Conservation (phyloP, 352 stramenopile species). For the Phytophthora litchii region DNA sequence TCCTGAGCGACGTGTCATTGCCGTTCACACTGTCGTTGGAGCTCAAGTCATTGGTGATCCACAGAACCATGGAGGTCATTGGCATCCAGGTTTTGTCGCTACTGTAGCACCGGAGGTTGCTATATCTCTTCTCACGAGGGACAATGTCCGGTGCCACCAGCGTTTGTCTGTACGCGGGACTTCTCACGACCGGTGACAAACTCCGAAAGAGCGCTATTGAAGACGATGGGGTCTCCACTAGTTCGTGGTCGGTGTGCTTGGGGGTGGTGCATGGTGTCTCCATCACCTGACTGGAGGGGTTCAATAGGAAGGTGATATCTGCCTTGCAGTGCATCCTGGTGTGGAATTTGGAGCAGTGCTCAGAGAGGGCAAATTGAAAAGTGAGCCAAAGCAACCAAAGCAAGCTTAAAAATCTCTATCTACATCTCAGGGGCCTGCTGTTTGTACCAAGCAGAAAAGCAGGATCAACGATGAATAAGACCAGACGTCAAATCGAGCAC, state of each 20-base stretch:
- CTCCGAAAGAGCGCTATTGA: constrained; percentile 31
- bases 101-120: constrained; percentile 6
- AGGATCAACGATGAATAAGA: too few relatives aligned
- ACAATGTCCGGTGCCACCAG: constrained; percentile 31
- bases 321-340: constrained; percentile 38
- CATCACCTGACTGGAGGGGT: constrained; percentile 16
- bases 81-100: constrained; percentile 6
- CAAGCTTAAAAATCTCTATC: background rate
- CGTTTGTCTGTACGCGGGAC: constrained; percentile 26
- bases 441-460: too few relatives aligned
- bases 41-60: constrained; percentile 7
- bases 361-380: constrained; percentile 13
- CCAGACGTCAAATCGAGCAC: too few relatives aligned
- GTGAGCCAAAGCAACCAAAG: constrained; percentile 9
- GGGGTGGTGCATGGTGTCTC: constrained; percentile 19
- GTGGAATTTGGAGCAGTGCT: constrained; percentile 4
- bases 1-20: too few relatives aligned
- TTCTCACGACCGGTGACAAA: constrained; percentile 26
- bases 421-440: too few relatives aligned
- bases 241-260: too few relatives aligned
- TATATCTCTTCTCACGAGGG: constrained; percentile 29
- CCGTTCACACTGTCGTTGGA: constrained; percentile 18
- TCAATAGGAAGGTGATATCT: constrained; percentile 45
- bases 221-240: constrained; percentile 15
- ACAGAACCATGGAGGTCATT: constrained; percentile 15